Evolutionary conservation across 2,329 filamentous ascomycete genomes (phyloP).

Genomic region (Fusarium mundagurra): DNA sequence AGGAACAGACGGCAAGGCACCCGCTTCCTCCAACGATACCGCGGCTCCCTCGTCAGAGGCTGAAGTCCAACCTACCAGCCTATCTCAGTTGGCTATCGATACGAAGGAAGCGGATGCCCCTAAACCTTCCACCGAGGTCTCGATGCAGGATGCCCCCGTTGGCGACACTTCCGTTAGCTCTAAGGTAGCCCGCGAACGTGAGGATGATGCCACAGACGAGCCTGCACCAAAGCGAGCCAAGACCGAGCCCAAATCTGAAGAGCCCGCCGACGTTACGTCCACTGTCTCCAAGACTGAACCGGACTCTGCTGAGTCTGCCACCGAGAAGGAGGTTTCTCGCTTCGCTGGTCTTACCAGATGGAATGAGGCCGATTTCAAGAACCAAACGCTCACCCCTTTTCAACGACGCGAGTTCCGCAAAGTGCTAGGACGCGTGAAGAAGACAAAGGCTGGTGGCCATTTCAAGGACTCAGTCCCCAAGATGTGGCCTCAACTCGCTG

Average conservation of each 20-base stretch:
- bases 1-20: conserved; percentile 20
- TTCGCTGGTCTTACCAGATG: conserved; percentile 51
- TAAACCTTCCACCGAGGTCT: conserved; percentile 53
- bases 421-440: conserved; percentile 79
- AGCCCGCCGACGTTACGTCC: conserved; percentile 30
- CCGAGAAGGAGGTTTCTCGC: conserved; percentile 32
- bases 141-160: conserved; percentile 61
- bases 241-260: conserved; percentile 67
- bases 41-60: conserved; percentile 47
- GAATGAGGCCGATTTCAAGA: conserved; percentile 55
- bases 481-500: conserved; percentile 79
- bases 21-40: conserved; percentile 22
- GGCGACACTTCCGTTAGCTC: conserved; percentile 49
- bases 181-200: conserved; percentile 79
- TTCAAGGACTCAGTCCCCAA: conserved; percentile 83
- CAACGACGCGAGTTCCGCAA: conserved; percentile 72
- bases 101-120: conserved; percentile 44
- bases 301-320: conserved; percentile 38
- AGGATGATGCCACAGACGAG: conserved; percentile 73
- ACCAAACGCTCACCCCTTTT: conserved; percentile 63
- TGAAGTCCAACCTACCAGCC: conserved; percentile 49
- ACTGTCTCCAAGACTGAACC: conserved; percentile 21
- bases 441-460: conserved; percentile 80
- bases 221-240: conserved; percentile 84
- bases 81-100: conserved; percentile 54